Percentiles rank a stretch among this genome's conserved stretches.
Evolutionary conservation across 441 rosid species (phyloP).

Genomic region (Populus hybrid): DNA sequence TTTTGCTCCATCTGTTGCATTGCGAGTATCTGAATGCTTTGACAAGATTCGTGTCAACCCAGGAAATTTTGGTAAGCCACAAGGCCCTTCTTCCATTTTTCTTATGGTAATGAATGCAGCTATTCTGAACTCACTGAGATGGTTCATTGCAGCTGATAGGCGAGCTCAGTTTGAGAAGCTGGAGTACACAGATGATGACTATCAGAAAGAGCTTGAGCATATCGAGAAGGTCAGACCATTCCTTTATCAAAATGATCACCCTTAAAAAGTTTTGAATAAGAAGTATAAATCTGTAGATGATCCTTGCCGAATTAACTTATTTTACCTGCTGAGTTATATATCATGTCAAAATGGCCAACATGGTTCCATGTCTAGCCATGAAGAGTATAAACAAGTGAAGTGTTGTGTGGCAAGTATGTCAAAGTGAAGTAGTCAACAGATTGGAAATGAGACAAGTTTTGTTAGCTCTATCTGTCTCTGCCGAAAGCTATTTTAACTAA

Average conservation of each 20-base stretch:
- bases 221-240: constrained; percentile 65
- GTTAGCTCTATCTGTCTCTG: neutral
- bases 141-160: constrained; percentile 74
- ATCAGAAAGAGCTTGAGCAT: constrained; percentile 91
- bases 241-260: neutral
- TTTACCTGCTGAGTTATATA: neutral
- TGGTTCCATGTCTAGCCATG: neutral
- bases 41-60: constrained; percentile 99
- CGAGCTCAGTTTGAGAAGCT: constrained; percentile 90
- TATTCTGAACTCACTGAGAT: constrained; percentile 17
- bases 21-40: constrained; percentile 92
- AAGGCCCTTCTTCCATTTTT: constrained; percentile 10
- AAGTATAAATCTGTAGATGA: neutral
- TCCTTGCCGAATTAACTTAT: neutral
- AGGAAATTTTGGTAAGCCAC: constrained; percentile 78
- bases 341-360: neutral
- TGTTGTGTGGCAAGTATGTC: neutral
- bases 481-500: neutral
- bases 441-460: neutral
- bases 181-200: constrained; percentile 92
- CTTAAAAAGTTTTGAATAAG: neutral
- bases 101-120: constrained; percentile 11
- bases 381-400: neutral
- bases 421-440: neutral
- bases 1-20: constrained; percentile 89